Evolutionary conservation across 208 protist genomes (phyloP).

Genomic region (Spongospora subterranea): DNA sequence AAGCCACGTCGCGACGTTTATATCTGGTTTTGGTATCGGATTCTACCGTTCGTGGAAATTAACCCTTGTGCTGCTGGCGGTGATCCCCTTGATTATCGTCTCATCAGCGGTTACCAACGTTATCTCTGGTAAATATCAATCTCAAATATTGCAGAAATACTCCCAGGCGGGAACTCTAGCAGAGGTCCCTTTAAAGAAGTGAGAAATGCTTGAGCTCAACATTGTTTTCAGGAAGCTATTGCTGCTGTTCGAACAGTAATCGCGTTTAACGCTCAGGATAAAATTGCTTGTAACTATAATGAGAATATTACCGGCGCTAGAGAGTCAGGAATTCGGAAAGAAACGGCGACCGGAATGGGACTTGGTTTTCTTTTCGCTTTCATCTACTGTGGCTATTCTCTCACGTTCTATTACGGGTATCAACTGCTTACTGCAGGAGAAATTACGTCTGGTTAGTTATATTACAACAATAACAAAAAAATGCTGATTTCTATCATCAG

Average conservation of each 20-base stretch:
- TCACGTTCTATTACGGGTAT: conserved; percentile 30
- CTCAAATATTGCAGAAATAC: not conserved
- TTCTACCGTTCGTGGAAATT: conserved; percentile 21
- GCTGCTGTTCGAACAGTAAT: conserved; percentile 30
- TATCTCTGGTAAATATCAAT: not conserved
- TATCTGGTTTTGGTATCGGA: conserved; percentile 3
- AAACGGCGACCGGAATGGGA: not conserved
- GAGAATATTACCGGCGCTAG: not conserved
- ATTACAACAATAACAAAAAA: not conserved
- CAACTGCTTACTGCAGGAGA: not conserved
- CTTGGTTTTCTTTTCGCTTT: not conserved
- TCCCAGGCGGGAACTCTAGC: not conserved
- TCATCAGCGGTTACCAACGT: not conserved
- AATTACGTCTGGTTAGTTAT: not conserved
- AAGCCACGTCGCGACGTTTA: not conserved
- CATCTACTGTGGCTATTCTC: conserved; percentile 37
- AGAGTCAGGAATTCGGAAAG: not conserved
- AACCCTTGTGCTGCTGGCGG: conserved; percentile 21
- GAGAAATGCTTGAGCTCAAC: not conserved
- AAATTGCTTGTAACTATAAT: not conserved
- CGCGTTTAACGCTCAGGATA: conserved; percentile 1
- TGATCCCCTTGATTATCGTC: conserved; percentile 19
- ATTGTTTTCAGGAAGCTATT: not conserved
- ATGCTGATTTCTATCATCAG: too few species aligned
- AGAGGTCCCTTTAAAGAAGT: not conserved